phyloP scores from a whole-genome alignment of 2,329 filamentous ascomycete genomes.

The Trichophyton simii region DNA sequence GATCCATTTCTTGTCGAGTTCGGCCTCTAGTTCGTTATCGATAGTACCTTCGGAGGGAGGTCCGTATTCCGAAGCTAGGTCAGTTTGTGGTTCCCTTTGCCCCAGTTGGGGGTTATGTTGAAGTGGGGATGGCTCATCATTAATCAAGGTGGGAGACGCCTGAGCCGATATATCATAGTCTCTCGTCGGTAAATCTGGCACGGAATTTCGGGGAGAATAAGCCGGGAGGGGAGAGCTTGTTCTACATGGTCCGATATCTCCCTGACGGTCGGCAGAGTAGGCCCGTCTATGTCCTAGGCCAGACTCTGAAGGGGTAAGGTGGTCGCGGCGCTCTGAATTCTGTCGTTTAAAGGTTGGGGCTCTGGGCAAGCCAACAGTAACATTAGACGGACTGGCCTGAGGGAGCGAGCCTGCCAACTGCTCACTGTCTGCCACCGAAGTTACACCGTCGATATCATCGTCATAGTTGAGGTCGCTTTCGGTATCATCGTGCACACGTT shows the following conservation, averaged over 20 bases:
- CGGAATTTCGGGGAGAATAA: constrained; percentile 25
- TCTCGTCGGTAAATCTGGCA: constrained; percentile 30
- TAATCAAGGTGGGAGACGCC: not conserved
- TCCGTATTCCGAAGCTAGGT: constrained; percentile 12
- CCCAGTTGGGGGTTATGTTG: not conserved
- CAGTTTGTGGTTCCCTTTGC: not conserved
- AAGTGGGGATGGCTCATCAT: not conserved
- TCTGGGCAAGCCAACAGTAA: constrained; percentile 67
- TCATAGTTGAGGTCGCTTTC: no score
- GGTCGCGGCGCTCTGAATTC: constrained; percentile 65
- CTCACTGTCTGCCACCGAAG: not conserved
- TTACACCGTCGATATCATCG: not conserved
- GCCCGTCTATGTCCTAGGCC: constrained; percentile 48
- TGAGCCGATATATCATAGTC: constrained; percentile 8
- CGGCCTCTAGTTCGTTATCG: constrained; percentile 29
- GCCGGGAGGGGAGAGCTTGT: constrained; percentile 30
- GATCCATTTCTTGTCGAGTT: constrained; percentile 84
- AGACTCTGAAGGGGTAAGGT: constrained; percentile 53
- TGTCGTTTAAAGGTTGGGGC: constrained; percentile 70
- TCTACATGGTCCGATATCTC: constrained; percentile 33
- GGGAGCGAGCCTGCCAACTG: not conserved
- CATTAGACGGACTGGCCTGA: constrained; percentile 24
- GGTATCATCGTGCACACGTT: not conserved
- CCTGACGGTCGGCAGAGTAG: constrained; percentile 44
- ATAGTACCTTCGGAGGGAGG: constrained; percentile 18